Percentiles rank a stretch among this genome's conserved stretches.
Conservation (phyloP, 2,329 filamentous ascomycete species). For the Drechslerella dactyloides region DNA sequence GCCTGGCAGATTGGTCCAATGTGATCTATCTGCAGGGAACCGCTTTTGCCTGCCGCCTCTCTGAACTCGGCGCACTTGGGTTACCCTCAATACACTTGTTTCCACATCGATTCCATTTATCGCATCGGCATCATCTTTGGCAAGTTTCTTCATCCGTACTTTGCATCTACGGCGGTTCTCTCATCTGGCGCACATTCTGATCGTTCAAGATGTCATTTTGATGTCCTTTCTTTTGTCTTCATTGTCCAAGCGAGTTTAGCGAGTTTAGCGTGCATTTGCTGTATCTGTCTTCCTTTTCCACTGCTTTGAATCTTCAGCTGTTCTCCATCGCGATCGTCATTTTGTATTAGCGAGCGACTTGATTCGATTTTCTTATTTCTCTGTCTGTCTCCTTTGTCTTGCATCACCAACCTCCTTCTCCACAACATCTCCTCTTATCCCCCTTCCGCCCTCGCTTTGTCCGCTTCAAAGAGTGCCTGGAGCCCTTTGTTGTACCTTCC, state of each 20-base stretch:
- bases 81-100: constrained; percentile 35
- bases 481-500: constrained; percentile 45
- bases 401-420: constrained; percentile 16
- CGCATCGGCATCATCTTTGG: constrained; percentile 21
- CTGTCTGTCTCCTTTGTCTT: constrained; percentile 48
- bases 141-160: constrained; percentile 9
- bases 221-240: constrained; percentile 35
- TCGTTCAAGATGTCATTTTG: constrained; percentile 47
- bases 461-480: constrained; percentile 49
- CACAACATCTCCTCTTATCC: constrained; percentile 36
- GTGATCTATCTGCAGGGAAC: constrained; percentile 1
- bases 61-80: constrained; percentile 50
- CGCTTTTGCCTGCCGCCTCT: constrained; percentile 13
- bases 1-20: background rate
- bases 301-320: constrained; percentile 17
- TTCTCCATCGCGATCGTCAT: constrained; percentile 18
- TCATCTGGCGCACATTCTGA: constrained; percentile 50
- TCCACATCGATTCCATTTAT: constrained; percentile 21
- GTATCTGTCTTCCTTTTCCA: constrained; percentile 21
- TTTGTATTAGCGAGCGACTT: constrained; percentile 51
- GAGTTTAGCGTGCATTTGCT: constrained; percentile 51
- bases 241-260: constrained; percentile 48
- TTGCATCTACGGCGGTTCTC: constrained; percentile 50
- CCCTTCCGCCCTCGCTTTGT: constrained; percentile 28
- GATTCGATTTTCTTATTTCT: constrained; percentile 17